A percentile compares a stretch with the other conserved stretches of the same genome.
Conservation (phyloP, 2,329 filamentous ascomycete genomes). For the Monilinia polystroma region DNA sequence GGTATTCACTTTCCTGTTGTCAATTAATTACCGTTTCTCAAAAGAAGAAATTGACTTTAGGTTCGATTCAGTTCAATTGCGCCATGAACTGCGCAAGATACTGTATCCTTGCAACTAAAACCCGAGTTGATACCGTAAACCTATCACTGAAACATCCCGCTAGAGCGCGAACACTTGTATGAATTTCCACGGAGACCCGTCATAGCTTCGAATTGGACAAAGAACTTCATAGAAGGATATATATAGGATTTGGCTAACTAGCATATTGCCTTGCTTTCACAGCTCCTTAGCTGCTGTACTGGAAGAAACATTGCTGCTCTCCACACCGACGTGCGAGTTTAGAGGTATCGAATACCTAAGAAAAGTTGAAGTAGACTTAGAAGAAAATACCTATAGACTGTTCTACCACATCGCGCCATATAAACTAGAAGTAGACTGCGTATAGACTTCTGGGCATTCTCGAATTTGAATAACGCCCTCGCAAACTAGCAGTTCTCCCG, state of each 20-base stretch:
- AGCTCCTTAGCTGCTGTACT: neutral
- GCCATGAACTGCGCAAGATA: neutral
- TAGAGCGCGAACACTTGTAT: neutral
- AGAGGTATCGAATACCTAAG: neutral
- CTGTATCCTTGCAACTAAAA: no score
- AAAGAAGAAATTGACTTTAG: neutral
- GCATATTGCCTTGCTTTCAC: neutral
- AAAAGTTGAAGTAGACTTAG: neutral
- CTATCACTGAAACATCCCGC: neutral
- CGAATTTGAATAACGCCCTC: neutral
- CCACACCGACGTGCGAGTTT: neutral
- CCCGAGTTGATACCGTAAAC: no score
- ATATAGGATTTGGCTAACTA: neutral
- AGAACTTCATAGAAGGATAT: neutral
- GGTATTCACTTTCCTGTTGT: neutral
- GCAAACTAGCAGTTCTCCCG: neutral
- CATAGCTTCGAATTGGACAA: neutral
- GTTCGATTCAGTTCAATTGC: neutral
- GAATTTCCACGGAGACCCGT: neutral
- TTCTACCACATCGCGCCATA: neutral
- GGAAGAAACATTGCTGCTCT: neutral
- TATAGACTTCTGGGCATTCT: no score
- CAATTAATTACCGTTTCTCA: neutral
- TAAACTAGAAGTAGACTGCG: neutral
- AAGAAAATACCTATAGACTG: accelerated